A percentile compares a stretch with the other conserved stretches of the same genome.
These are phyloP conservation scores for Crithidia bombi DNA, from an alignment of 208 protist species.

Conservation along the genomic window DNA sequence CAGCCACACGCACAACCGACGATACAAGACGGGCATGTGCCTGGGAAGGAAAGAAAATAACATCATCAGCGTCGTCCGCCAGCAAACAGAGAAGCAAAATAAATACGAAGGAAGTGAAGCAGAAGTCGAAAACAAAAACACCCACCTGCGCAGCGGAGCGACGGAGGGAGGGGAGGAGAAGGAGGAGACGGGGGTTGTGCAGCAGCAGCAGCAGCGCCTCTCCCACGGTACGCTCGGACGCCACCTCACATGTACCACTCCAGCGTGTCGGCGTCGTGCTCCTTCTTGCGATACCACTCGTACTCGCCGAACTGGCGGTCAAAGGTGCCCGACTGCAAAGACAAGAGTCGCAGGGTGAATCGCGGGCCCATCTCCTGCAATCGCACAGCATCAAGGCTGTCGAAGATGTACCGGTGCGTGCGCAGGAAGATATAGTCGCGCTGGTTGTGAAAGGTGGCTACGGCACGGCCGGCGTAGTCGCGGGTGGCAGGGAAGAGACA, in stretches of 20 bases:
- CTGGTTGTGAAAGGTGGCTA: constrained; percentile 94
- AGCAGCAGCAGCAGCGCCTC: too few relatives aligned
- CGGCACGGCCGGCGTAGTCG: constrained; percentile 89
- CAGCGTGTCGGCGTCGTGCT: constrained; percentile 88
- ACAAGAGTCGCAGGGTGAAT: constrained; percentile 90
- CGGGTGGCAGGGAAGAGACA: constrained; percentile 89
- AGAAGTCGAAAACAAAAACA: background rate
- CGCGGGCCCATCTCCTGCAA: constrained; percentile 94
- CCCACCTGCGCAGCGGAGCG: too few relatives aligned
- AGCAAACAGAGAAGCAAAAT: constrained; percentile 2
- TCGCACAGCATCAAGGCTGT: constrained; percentile 84
- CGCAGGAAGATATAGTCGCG: constrained; percentile 95
- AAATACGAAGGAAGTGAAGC: background rate
- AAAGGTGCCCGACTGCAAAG: constrained; percentile 92
- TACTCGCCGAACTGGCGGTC: constrained; percentile 94
- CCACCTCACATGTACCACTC: constrained; percentile 88
- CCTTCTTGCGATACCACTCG: constrained; percentile 95
- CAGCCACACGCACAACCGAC: too few relatives aligned
- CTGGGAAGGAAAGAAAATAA: background rate
- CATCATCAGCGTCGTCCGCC: background rate
- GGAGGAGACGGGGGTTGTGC: background rate
- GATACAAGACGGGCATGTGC: too few relatives aligned
- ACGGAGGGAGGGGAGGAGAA: background rate
- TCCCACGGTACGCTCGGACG: background rate
- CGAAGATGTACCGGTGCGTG: constrained; percentile 94